Conservation (phyloP, 202 grass and related monocot species). For the Schoenoplectus tabernaemontani region DNA sequence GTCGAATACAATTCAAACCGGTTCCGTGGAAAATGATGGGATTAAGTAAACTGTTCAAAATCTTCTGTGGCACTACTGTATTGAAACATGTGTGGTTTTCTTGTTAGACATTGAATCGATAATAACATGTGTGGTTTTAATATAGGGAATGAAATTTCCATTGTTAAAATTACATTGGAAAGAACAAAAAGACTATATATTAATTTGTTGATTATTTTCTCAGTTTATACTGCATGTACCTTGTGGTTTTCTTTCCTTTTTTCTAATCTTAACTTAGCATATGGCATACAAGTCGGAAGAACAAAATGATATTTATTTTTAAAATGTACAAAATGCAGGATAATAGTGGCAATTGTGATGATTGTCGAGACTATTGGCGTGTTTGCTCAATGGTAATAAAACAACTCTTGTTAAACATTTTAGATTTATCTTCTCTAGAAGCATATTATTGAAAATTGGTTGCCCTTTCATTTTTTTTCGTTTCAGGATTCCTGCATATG, state of each 20-base stretch:
- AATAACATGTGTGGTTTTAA: too few relatives aligned
- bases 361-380: slow-evolving; percentile 53
- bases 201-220: not conserved
- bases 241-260: not conserved
- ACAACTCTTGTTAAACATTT: not conserved
- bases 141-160: not conserved
- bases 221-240: not conserved
- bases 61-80: not conserved
- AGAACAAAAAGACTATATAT: not conserved
- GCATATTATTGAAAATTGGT: not conserved
- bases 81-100: not conserved
- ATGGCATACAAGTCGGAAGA: not conserved
- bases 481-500: slow-evolving; percentile 76
- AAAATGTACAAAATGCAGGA: slow-evolving; percentile 41
- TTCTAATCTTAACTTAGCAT: not conserved
- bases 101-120: not conserved
- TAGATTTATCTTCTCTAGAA: not conserved
- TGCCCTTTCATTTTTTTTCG: not conserved
- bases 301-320: not conserved
- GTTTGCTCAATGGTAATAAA: slow-evolving; percentile 51
- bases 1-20: not conserved
- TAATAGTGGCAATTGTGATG: slow-evolving; percentile 71
- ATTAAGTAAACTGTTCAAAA: not conserved
- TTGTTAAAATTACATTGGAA: not conserved
- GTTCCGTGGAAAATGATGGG: not conserved